Percentiles rank a stretch among this genome's conserved stretches.
These are phyloP conservation scores for Phytophthora syringae DNA, from an alignment of 352 stramenopile species.

Conservation along the genomic window DNA sequence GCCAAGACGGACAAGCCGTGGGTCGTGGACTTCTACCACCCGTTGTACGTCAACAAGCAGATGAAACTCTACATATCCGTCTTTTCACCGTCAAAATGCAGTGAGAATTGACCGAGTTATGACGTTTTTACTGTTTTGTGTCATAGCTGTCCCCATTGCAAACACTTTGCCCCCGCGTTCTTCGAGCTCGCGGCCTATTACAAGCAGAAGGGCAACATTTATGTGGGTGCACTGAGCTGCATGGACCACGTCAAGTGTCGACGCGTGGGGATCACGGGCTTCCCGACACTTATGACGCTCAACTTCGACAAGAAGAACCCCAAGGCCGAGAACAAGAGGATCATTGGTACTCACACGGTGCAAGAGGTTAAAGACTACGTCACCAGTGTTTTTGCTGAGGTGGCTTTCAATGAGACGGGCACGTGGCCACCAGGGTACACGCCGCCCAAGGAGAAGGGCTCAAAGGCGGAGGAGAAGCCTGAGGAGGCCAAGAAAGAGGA, in stretches of 20 bases:
- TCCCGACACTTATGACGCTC: slow-evolving; percentile 79
- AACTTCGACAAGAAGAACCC: slow-evolving; percentile 82
- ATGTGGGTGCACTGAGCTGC: slow-evolving; percentile 82
- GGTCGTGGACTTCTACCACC: slow-evolving; percentile 89
- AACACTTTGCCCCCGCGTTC: slow-evolving; percentile 75
- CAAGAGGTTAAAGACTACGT: slow-evolving; percentile 83
- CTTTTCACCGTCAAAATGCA: slow-evolving; percentile 2
- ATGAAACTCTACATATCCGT: neutral
- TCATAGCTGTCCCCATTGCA: slow-evolving; percentile 80
- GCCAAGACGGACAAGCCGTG: slow-evolving; percentile 79
- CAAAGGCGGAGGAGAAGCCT: slow-evolving; percentile 19
- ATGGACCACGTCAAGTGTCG: slow-evolving; percentile 90
- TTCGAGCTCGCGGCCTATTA: slow-evolving; percentile 73
- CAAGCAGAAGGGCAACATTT: slow-evolving; percentile 69
- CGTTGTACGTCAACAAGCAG: slow-evolving; percentile 63
- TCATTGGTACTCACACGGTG: slow-evolving; percentile 81
- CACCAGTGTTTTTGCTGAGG: slow-evolving; percentile 61
- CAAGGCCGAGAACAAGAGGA: slow-evolving; percentile 69
- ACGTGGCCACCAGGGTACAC: slow-evolving; percentile 50
- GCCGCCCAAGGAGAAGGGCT: slow-evolving; percentile 13
- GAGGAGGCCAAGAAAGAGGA: slow-evolving; percentile 17
- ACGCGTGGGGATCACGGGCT: slow-evolving; percentile 78
- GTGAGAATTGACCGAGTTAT: slow-evolving; percentile 23
- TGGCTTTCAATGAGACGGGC: slow-evolving; percentile 74
- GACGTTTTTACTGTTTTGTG: slow-evolving; percentile 24